Base-by-base conservation (phyloP, 83 land plant species). In the Larix sibirica region DNA sequence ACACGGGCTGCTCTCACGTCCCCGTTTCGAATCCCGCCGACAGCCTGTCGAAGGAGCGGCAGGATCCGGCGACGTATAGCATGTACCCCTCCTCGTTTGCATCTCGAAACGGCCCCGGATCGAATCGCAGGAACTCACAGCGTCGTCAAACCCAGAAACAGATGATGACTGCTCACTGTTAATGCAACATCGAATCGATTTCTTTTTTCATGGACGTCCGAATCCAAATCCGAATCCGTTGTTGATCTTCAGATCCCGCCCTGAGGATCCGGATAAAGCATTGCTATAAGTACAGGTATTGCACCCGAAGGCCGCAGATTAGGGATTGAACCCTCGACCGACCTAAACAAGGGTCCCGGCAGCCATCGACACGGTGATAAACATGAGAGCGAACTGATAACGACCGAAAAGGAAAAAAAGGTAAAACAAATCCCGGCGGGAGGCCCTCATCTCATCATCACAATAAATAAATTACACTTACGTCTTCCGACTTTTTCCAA, bases 11-110 rank as follows among this genome's bases (percentile, higher is more conserved):
- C 40, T 75, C 77, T 83, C 81, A 81, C 75, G 80, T 56, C 60
- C 68, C 1, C 36, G 73, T 78, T 78, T 61, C 54, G 31, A 23
- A 28, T 24, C 67, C 64, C 83, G 33, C 80, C 62, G 83, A 21
- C 58, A 16, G 3, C 62, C 83, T 18, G 58, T 4, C 17, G 56
- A 50, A 50, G 56, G 56, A 50, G 56, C 56, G 3, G 56, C 56
- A 10, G 56, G 56, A 40, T 17, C 67, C 40, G 63, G 56, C 67
- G 33, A 59, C 26, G 78, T 56, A 31, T 88, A 85, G 62, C 85
- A 85, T 0, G 69, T 40, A 3, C 87, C 87, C 71, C 60, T 77
- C 60, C 85, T 85, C 24, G 87, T 88, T 80, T 84, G 86, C 87
- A 85, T 88, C 76, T 63, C 66, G 56, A 50, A 50, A 12, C 13